Conservation (phyloP, 345 rosid species). For the Boechera stricta region DNA sequence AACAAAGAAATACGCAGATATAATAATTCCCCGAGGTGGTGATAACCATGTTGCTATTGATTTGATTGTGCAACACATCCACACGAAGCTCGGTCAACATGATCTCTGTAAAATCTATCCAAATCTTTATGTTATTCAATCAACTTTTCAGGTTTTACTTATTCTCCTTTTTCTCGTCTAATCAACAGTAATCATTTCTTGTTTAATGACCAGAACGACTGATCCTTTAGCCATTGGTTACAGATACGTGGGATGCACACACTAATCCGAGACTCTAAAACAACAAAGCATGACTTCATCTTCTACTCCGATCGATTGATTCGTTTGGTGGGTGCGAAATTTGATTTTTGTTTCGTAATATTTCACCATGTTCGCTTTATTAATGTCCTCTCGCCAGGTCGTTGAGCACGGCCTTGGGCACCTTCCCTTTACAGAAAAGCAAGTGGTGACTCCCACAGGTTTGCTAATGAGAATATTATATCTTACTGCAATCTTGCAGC, state of each 20-base stretch:
- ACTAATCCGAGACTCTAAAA: slow-evolving; percentile 87
- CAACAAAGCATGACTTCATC: slow-evolving; percentile 90
- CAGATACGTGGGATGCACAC: slow-evolving; percentile 99
- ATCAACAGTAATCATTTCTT: background rate
- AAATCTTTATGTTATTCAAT: slow-evolving; percentile 81
- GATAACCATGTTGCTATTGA: slow-evolving; percentile 96
- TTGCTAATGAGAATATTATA: background rate
- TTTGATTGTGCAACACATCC: slow-evolving; percentile 93
- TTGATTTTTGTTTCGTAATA: background rate
- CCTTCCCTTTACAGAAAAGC: slow-evolving; percentile 94
- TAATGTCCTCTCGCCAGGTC: slow-evolving; percentile 54
- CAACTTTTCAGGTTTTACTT: slow-evolving; percentile 84
- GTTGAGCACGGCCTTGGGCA: slow-evolving; percentile 97
- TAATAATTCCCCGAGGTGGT: slow-evolving; percentile 96
- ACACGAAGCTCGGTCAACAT: slow-evolving; percentile 94
- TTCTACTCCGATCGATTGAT: slow-evolving; percentile 91
- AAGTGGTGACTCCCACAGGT: slow-evolving; percentile 95
- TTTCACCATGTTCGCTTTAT: background rate
- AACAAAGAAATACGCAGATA: slow-evolving; percentile 93
- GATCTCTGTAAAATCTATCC: slow-evolving; percentile 96
- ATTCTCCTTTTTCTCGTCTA: background rate
- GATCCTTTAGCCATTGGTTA: slow-evolving; percentile 33
- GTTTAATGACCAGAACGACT: slow-evolving; percentile 9
- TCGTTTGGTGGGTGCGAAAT: slow-evolving; percentile 71
- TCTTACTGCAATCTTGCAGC: background rate